Base-by-base conservation (phyloP, 2,329 filamentous ascomycete species). In the Tolypocladium paradoxum region DNA sequence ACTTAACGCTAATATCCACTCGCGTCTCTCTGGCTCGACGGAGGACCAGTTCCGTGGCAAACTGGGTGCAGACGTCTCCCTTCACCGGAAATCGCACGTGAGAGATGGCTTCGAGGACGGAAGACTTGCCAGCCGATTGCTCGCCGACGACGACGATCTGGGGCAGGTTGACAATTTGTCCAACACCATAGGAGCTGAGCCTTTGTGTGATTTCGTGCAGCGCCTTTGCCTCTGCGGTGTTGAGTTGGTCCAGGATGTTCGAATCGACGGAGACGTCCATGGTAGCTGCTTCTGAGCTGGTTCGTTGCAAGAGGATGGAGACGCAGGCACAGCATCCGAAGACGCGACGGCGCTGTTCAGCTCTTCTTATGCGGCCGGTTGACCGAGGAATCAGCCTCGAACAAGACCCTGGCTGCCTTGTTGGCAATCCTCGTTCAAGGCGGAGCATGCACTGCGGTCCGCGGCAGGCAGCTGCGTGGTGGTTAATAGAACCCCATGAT, bases 71-170 rank as follows among this genome's bases (percentile, higher is more conserved):
- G 0, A 81, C 53, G 27, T 69, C 75, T 16, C 76, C 75, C 6
- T 82, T 77, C 12, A 75, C 68, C 0, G 80, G 78, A 48, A 86
- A 85, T 0, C 74, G 73, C 2, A 87, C 76, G 11, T 77, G 74
- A 0, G 81, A 80, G 48, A 87, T 79, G 0, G 82, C 83, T 57
- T 85, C 79, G 0, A 86, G 73, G 0, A 85, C 79, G 0, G 80
- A 84, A n/a, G 76, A 82, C 61, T 86, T 86, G 2, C 82, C 82
- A 1, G 76, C 76, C 0, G 77, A 82, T 53, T 82, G 79, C 52
- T 82, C 76, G 5, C 83, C 81, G 31, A 78, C 78, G 5, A 84
- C 80, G 4, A 84, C 73, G 37, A 82, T 70, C 57, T 80, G 76
- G 2, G 79, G 78, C 0, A 79, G 65, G 37, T 75, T 65, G 27